Percentiles rank a stretch among this genome's conserved stretches.
phyloP scores from a whole-genome alignment of 2,329 filamentous ascomycete genomes.

The Botryotinia calthae region DNA sequence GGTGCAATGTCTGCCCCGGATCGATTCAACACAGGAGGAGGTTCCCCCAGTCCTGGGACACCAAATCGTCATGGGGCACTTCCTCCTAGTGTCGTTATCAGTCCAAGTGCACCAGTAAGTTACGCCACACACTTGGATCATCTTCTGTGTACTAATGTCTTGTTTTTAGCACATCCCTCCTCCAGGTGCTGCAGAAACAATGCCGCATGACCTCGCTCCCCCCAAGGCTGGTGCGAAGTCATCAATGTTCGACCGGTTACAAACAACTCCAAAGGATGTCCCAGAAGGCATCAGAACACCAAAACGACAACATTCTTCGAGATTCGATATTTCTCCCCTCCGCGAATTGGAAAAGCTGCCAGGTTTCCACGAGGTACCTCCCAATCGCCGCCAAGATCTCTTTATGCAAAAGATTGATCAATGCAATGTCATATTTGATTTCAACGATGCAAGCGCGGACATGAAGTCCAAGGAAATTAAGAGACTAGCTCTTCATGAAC shows the following conservation, averaged over 20 bases:
- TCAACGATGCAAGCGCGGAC: constrained; percentile 95
- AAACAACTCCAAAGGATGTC: constrained; percentile 93
- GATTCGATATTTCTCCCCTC: constrained; percentile 96
- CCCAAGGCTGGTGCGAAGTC: constrained; percentile 91
- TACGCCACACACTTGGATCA: constrained; percentile 7
- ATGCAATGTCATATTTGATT: constrained; percentile 99
- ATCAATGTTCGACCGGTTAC: constrained; percentile 80
- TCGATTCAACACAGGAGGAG: constrained; percentile 44
- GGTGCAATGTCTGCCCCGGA: constrained; percentile 40
- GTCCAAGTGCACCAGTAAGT: constrained; percentile 86
- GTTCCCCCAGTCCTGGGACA: constrained; percentile 49
- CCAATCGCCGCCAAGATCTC: constrained; percentile 88
- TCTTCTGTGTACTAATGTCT: constrained; percentile 15
- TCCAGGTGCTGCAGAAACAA: constrained; percentile 91
- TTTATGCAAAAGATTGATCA: constrained; percentile 99
- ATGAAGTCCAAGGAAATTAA: constrained; percentile 99
- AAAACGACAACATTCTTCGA: constrained; percentile 93
- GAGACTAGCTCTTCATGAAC: constrained; percentile 87
- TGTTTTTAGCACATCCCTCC: constrained; percentile 75
- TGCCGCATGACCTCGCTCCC: constrained; percentile 94
- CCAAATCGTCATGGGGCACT: constrained; percentile 62
- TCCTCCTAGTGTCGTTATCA: constrained; percentile 89
- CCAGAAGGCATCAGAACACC: constrained; percentile 93
- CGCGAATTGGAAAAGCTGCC: constrained; percentile 95
- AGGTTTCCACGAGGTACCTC: constrained; percentile 95